phyloP scores from a whole-genome alignment of 169 alveolate genomes.

The Eimeria brunetti region DNA sequence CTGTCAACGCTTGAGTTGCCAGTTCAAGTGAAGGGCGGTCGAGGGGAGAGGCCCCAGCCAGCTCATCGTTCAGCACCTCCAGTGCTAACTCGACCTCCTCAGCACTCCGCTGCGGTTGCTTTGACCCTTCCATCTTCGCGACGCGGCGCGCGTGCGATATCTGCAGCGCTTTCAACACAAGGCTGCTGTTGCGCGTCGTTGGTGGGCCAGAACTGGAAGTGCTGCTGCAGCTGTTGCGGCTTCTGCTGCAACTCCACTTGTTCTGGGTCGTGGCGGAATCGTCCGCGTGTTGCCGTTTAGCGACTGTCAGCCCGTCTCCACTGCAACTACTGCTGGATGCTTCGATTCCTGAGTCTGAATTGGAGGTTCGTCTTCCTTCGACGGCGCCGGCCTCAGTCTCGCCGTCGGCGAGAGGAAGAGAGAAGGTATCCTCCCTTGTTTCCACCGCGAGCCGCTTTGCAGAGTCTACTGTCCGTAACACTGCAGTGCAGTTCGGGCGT shows the following conservation, averaged over 20 bases:
- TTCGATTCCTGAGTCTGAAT: not conserved
- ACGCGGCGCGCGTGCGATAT: not conserved
- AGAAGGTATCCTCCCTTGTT: constrained; percentile 11
- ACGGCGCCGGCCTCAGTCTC: not conserved
- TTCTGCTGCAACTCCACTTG: not conserved
- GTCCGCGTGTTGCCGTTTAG: not conserved
- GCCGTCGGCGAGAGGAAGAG: not conserved
- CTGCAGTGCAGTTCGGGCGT: not conserved
- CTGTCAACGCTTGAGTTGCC: constrained; percentile 73
- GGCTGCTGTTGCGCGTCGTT: not conserved
- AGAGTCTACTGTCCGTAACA: not conserved
- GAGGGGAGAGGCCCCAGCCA: constrained; percentile 75
- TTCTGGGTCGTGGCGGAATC: not conserved
- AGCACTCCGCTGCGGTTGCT: constrained; percentile 66
- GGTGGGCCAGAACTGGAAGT: not conserved
- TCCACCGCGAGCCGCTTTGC: constrained; percentile 40
- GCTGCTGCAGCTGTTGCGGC: not conserved
- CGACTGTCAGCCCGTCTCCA: not conserved
- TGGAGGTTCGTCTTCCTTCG: not conserved
- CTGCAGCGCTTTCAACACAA: not conserved
- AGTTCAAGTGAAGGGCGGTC: constrained; percentile 80
- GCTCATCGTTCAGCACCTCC: constrained; percentile 74
- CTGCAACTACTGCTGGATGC: not conserved
- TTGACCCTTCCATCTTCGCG: constrained; percentile 27
- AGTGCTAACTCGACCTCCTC: constrained; percentile 78